phyloP scores from a whole-genome alignment of 192 early-diverging fungal genomes.

The Linnemannia hyalina region DNA sequence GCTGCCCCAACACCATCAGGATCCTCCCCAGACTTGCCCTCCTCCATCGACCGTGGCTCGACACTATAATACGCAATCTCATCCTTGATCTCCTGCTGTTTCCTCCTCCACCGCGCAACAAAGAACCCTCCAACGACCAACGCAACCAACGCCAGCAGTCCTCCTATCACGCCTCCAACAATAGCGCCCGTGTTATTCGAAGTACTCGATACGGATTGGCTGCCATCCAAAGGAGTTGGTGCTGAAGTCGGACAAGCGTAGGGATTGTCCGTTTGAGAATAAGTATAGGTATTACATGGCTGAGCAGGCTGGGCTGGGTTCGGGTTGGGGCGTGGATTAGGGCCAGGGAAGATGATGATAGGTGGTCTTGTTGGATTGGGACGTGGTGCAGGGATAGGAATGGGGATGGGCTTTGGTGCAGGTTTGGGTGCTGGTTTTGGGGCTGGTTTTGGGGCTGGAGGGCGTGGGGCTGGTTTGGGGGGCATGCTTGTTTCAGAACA shows the following conservation, averaged over 20 bases:
- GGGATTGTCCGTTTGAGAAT: background rate
- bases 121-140: background rate
- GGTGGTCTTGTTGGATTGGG: background rate
- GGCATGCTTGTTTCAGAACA: background rate
- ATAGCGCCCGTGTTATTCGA: background rate
- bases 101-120: background rate
- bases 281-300: background rate
- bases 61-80: background rate
- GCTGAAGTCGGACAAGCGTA: background rate
- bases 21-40: background rate
- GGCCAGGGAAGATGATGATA: background rate
- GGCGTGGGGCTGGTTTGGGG: background rate
- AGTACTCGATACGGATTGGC: background rate
- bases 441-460: background rate
- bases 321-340: background rate
- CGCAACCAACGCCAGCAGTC: background rate
- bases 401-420: background rate
- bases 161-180: background rate
- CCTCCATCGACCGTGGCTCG: background rate
- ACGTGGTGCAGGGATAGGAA: background rate
- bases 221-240: background rate
- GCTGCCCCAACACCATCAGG: background rate
- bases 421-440: background rate
- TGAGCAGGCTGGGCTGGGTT: background rate
- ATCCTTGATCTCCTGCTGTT: background rate